A percentile compares a stretch with the other conserved stretches of the same genome.
phyloP scores from a whole-genome alignment of 352 stramenopile species.

The Globisporangium abappressorium region DNA sequence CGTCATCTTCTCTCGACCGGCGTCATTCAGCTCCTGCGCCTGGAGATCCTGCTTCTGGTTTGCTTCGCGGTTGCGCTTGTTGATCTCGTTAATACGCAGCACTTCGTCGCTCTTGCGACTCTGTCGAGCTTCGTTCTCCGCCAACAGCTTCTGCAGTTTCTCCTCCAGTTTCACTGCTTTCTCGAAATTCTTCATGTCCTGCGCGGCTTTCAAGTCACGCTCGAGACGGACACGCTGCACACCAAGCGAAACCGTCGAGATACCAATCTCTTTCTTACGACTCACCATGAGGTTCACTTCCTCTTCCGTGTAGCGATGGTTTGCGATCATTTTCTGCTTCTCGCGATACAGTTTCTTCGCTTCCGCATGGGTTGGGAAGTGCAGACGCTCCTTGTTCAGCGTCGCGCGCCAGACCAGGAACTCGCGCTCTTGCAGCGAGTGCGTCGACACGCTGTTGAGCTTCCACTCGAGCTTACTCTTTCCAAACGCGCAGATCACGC shows the following conservation, averaged over 20 bases:
- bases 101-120: slow-evolving; percentile 80
- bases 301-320: slow-evolving; percentile 74
- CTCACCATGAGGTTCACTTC: slow-evolving; percentile 80
- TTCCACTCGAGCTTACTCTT: slow-evolving; percentile 80
- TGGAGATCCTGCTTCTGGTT: slow-evolving; percentile 85
- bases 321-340: slow-evolving; percentile 69
- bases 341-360: slow-evolving; percentile 57
- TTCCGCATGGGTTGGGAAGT: slow-evolving; percentile 70
- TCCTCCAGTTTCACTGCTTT: slow-evolving; percentile 77
- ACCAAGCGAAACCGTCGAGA: slow-evolving; percentile 61
- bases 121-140: slow-evolving; percentile 65
- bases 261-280: slow-evolving; percentile 64
- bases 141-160: slow-evolving; percentile 54
- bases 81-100: slow-evolving; percentile 84
- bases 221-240: slow-evolving; percentile 80
- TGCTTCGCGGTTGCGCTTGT: slow-evolving; percentile 71
- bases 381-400: slow-evolving; percentile 74
- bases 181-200: slow-evolving; percentile 87
- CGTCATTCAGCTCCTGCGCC: slow-evolving; percentile 66
- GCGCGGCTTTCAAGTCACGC: slow-evolving; percentile 68
- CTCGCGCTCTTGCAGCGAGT: slow-evolving; percentile 74
- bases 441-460: slow-evolving; percentile 61
- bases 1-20: slow-evolving; percentile 78
- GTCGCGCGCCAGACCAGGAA: slow-evolving; percentile 79
- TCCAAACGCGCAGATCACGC: slow-evolving; percentile 72